Evolutionary conservation across 768 basidiomycete species (phyloP).

Genomic region (Mycena leptocephala): DNA sequence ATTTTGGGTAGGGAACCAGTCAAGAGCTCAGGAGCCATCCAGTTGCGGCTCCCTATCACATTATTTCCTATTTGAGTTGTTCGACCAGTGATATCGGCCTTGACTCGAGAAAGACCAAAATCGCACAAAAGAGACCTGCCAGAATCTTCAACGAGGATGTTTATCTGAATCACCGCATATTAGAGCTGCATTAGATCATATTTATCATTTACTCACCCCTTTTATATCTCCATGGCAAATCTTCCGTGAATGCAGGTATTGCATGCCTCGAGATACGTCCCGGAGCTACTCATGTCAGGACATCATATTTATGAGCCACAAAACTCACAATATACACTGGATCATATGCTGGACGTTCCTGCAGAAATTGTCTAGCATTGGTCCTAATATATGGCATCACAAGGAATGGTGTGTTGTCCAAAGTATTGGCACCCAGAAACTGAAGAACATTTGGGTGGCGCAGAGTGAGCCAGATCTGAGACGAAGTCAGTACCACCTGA

Average conservation of each 20-base stretch:
- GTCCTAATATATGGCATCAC: not conserved
- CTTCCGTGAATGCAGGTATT: not conserved
- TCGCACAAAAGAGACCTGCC: not conserved
- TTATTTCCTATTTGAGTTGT: not conserved
- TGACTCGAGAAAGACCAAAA: not conserved
- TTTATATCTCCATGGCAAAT: not conserved
- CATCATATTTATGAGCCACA: not conserved
- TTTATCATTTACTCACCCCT: not conserved
- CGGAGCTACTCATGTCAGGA: not conserved
- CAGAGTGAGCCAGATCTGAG: not conserved
- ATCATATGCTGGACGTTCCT: not conserved
- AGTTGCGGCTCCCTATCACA: not conserved
- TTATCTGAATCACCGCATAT: not conserved
- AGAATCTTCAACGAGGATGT: not conserved
- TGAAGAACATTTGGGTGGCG: not conserved
- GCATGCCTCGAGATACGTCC: not conserved
- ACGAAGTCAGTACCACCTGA: not conserved
- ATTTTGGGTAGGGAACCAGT: not conserved
- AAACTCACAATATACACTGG: not conserved
- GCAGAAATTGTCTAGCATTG: not conserved
- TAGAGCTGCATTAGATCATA: not conserved
- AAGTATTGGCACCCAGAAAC: not conserved
- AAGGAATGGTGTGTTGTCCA: not conserved
- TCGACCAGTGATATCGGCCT: not conserved
- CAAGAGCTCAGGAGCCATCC: too few relatives aligned